Conservation (phyloP, 805 yeast species). For the Yarrowia sp. region DNA sequence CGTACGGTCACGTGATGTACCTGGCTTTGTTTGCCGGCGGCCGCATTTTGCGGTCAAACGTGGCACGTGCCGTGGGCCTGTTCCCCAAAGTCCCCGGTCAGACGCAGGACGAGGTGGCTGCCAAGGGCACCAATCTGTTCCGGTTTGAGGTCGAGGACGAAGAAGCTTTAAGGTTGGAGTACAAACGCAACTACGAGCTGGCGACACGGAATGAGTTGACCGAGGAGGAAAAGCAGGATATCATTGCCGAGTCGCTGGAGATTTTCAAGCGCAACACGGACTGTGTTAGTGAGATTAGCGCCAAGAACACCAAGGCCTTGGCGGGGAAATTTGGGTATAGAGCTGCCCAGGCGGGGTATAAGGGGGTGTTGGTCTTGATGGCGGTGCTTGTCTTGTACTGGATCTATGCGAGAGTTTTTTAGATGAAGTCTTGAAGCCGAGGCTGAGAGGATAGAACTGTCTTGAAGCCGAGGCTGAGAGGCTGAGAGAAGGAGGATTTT, state of each 20-base stretch:
- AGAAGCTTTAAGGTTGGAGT: conserved; percentile 65
- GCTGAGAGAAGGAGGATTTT: no score
- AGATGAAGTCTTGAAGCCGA: no score
- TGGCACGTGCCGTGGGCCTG: conserved; percentile 70
- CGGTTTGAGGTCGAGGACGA: conserved; percentile 73
- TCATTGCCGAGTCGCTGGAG: conserved; percentile 70
- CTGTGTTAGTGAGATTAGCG: conserved; percentile 71
- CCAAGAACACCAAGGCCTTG: conserved; percentile 59
- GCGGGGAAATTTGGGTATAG: conserved; percentile 42
- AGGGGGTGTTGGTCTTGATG: background rate
- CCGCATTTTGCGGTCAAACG: conserved; percentile 68
- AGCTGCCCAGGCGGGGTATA: conserved; percentile 35
- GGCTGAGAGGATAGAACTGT: no score
- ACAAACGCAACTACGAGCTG: conserved; percentile 79
- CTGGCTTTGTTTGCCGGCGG: conserved; percentile 90
- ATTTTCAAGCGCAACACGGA: conserved; percentile 68
- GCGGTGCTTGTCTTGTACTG: background rate
- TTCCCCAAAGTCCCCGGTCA: conserved; percentile 77
- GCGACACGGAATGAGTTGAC: conserved; percentile 73
- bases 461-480: no score
- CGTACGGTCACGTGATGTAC: conserved; percentile 86
- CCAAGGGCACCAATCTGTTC: conserved; percentile 72
- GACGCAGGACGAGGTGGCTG: conserved; percentile 66
- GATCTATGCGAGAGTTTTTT: background rate
- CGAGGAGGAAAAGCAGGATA: conserved; percentile 72